phyloP scores from a whole-genome alignment of 2,329 filamentous ascomycete species.

The Coniochaeta sp. region DNA sequence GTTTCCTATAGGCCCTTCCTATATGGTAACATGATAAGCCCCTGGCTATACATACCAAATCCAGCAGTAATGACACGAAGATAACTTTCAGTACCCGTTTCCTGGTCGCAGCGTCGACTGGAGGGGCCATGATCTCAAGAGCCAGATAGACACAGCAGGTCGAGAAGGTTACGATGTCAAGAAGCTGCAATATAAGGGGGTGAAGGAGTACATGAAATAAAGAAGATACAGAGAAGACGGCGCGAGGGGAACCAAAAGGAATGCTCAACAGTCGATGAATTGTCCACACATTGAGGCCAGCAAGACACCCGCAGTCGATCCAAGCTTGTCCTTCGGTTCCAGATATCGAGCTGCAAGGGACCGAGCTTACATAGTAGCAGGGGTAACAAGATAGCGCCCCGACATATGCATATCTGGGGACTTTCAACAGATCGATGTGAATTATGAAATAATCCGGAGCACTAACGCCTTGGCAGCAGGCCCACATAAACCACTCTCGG shows the following conservation, averaged over 20 bases:
- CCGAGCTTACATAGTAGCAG: not conserved
- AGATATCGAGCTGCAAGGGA: not conserved
- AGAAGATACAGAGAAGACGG: not conserved
- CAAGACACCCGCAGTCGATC: not conserved
- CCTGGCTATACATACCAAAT: conserved; percentile 58
- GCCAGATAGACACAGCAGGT: not conserved
- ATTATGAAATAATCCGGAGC: not conserved
- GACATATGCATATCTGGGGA: not conserved
- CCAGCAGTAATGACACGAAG: conserved; percentile 81
- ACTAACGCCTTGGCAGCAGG: not conserved
- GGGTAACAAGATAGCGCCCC: not conserved
- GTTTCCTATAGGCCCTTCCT: no score
- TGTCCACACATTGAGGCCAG: not conserved
- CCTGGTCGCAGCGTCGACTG: conserved; percentile 48
- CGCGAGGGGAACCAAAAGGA: not conserved
- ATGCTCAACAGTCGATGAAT: not conserved
- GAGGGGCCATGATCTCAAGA: conserved; percentile 27
- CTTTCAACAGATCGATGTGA: not conserved
- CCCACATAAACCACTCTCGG: not conserved
- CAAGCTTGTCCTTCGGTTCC: not conserved
- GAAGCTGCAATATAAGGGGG: not conserved
- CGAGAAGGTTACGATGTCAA: not conserved
- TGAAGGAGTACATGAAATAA: not conserved
- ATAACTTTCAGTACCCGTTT: conserved; percentile 82
- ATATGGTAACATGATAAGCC: not conserved